Percentiles rank a stretch among this genome's conserved stretches.
phyloP scores from a whole-genome alignment of 345 rosid genomes.

The Eucalyptus decipiens region DNA sequence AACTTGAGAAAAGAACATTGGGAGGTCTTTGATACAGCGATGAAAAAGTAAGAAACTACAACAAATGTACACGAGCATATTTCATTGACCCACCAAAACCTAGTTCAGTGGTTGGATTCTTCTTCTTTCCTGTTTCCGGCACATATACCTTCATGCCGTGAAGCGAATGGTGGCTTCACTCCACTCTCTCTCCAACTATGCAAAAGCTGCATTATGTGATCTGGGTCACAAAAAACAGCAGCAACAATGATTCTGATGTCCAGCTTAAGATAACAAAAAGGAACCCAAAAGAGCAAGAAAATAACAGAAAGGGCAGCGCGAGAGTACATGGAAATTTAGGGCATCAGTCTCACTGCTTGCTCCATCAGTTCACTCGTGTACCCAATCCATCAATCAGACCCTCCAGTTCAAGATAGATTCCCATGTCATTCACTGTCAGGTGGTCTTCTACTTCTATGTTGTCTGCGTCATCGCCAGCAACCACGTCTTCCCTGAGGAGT shows the following conservation, averaged over 20 bases:
- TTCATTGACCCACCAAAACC: background rate
- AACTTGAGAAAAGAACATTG: background rate
- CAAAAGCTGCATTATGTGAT: background rate
- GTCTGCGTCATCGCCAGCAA: background rate
- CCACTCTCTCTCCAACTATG: background rate
- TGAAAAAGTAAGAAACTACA: background rate
- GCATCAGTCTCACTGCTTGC: background rate
- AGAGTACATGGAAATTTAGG: background rate
- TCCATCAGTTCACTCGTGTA: slow-evolving; percentile 8
- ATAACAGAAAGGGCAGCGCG: background rate
- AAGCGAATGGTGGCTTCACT: background rate
- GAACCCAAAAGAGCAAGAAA: background rate
- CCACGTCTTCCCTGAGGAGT: background rate
- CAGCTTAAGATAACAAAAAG: background rate
- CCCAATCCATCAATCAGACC: slow-evolving; percentile 18
- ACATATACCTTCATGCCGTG: background rate
- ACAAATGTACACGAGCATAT: background rate
- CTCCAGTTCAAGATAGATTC: slow-evolving; percentile 20
- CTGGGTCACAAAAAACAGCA: background rate
- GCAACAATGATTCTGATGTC: background rate
- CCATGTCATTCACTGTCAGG: slow-evolving; percentile 1
- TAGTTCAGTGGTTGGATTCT: background rate
- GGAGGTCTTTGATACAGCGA: background rate
- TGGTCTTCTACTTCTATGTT: background rate
- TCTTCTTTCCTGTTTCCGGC: background rate